These are phyloP conservation scores for Helotiales sp. DNA, from an alignment of 2,329 filamentous ascomycete species.

Conservation along the genomic window DNA sequence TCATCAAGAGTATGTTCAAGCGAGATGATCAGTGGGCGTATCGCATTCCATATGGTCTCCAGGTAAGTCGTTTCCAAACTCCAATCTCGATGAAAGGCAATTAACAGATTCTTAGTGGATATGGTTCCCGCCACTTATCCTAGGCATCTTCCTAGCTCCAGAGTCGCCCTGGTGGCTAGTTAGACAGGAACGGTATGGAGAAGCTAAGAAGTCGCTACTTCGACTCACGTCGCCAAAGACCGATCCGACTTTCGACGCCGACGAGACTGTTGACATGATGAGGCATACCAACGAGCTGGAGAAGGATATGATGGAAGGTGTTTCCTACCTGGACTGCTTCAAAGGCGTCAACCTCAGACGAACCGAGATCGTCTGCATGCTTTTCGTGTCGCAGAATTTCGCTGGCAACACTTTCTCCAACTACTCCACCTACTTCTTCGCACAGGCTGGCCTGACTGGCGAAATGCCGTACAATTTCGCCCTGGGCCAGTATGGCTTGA, in stretches of 20 bases:
- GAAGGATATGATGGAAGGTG: conserved; percentile 49
- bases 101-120: conserved; percentile 54
- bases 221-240: conserved; percentile 45
- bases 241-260: conserved; percentile 51
- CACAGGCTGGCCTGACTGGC: conserved; percentile 56
- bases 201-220: conserved; percentile 49
- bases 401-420: conserved; percentile 68
- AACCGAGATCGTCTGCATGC: conserved; percentile 62
- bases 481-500: conserved; percentile 55
- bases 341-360: conserved; percentile 54
- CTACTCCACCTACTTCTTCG: conserved; percentile 66
- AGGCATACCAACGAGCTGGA: conserved; percentile 63
- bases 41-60: no score
- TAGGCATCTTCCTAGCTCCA: conserved; percentile 52
- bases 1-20: no score
- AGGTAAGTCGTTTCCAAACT: background rate
- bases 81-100: background rate
- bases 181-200: conserved; percentile 49
- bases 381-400: conserved; percentile 68
- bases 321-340: conserved; percentile 57
- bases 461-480: conserved; percentile 57
- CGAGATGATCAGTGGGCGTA: no score
- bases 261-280: conserved; percentile 59
- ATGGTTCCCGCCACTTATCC: conserved; percentile 55
- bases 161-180: conserved; percentile 60